Evolutionary conservation across 805 yeast species (phyloP).

Genomic region (Ogataea henricii): DNA sequence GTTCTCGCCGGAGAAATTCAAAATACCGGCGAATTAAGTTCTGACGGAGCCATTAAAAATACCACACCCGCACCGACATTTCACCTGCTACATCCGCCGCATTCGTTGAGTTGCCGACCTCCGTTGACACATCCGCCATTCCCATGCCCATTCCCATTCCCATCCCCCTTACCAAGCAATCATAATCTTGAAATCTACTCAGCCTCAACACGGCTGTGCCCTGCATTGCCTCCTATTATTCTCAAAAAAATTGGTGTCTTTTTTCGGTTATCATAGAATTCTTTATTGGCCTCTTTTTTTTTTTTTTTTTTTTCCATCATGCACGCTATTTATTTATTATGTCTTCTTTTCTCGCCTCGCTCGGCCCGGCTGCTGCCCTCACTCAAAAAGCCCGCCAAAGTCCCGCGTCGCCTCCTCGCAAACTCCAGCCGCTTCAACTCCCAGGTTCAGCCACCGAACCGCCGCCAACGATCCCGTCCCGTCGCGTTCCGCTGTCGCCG

Average conservation of each 20-base stretch:
- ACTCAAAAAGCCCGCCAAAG: slow-evolving; percentile 27
- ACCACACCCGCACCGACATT: too few species aligned
- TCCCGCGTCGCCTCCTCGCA: slow-evolving; percentile 46
- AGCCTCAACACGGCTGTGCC: slow-evolving; percentile 10
- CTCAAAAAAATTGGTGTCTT: too few species aligned
- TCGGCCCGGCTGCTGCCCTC: slow-evolving; percentile 7
- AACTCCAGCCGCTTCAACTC: slow-evolving; percentile 64
- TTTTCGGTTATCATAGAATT: too few species aligned
- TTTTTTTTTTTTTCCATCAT: not conserved
- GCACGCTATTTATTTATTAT: not conserved
- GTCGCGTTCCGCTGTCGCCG: slow-evolving; percentile 4
- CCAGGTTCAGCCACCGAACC: slow-evolving; percentile 69
- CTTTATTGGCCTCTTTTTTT: not conserved
- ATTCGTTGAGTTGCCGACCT: too few species aligned
- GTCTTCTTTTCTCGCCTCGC: not conserved
- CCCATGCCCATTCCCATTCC: too few species aligned
- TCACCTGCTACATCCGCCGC: too few species aligned
- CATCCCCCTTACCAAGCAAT: too few species aligned
- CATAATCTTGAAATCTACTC: not conserved
- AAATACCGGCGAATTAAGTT: too few species aligned
- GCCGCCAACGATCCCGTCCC: slow-evolving; percentile 37
- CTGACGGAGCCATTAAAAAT: too few species aligned
- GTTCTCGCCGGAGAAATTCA: not conserved
- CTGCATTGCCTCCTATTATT: too few species aligned
- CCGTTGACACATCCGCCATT: too few species aligned